Evolutionary conservation across 495 filamentous ascomycete species (phyloP).

Genomic region (Glutinoglossum americanum): DNA sequence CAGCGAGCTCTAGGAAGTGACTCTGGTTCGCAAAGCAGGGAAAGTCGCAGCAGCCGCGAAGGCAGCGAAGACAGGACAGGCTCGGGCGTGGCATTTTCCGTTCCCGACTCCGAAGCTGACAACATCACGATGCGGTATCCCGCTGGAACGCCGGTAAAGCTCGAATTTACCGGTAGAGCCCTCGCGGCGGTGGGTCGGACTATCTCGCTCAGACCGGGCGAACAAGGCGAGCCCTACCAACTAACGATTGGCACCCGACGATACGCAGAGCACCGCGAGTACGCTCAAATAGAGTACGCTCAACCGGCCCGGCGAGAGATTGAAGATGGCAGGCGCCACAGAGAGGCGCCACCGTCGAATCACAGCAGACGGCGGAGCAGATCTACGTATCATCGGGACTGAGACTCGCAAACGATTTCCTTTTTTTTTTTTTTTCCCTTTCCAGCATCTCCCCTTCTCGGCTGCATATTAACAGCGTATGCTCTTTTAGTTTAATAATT

Average conservation of each 20-base stretch:
- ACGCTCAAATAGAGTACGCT: conserved; percentile 4
- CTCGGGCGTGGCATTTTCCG: neutral
- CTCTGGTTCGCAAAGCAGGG: conserved; percentile 4
- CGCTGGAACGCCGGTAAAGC: neutral
- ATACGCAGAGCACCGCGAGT: neutral
- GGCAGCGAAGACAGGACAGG: neutral
- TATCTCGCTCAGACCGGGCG: neutral
- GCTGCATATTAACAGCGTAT: conserved; percentile 2
- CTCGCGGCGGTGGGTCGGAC: neutral
- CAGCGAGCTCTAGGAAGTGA: conserved; percentile 2
- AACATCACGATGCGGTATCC: conserved; percentile 5
- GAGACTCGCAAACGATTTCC: neutral
- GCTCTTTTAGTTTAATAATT: neutral
- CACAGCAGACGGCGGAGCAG: conserved; percentile 3
- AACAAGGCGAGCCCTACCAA: conserved; percentile 4
- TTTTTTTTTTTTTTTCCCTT: neutral
- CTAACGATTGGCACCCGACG: conserved; percentile 1
- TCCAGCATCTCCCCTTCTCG: neutral
- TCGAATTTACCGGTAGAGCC: conserved; percentile 4
- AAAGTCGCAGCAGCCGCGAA: conserved; percentile 3
- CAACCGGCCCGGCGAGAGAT: conserved; percentile 1
- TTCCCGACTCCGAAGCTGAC: conserved; percentile 4
- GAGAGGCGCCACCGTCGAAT: neutral
- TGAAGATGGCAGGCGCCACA: neutral
- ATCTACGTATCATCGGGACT: neutral